Base-by-base conservation (phyloP, 345 rosid species). In the Rhizophora mangle region DNA sequence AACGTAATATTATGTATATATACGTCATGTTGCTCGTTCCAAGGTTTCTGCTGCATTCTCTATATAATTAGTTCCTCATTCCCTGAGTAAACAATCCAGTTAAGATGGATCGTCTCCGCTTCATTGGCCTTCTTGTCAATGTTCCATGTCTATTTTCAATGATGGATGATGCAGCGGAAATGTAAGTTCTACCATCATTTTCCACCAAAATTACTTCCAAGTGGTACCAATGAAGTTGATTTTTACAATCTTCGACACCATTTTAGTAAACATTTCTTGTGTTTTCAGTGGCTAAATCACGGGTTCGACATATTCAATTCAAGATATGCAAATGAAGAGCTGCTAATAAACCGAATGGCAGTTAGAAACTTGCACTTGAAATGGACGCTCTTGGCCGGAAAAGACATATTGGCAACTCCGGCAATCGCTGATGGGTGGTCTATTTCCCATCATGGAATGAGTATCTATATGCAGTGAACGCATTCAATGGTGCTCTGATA, bases 371-470 rank as follows among this genome's bases (percentile, higher is more conserved):
- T 84, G 58, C 70, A 52, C 53, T 52, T 77, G 37, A 83, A 64
- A 43, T 87, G 88, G 87, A 72, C 66, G 19, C 85, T 85, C 68
- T 26, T 65, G 0, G 85, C 88, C 6, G 88, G 91, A 24, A 78
- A 67, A 55, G 82, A 87, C 65, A 84, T 79, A 32, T 65, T 82
- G 2, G 85, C 81, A 47, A 85, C 87, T 43, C 87, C 85, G 0
- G 87, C 88, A 4, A 18, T 83, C 8, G 77, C 78, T 19, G 16
- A 74, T 6, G 82, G 81, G 75, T 70, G 2, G 81, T 83, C 30
- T 84, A 83, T 60, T 83, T 85, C 54, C 87, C 88, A 10, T 74
- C 81, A 13, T 87, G 87, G 88, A 87, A 87, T 65, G 88, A 87
- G 2, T 71, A 67, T 49, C 22, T 87, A 30, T 83, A 81, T 51